Percentiles rank a stretch among this genome's conserved stretches.
Evolutionary conservation across 257 asterid species (phyloP).

Genomic region (Nicotiana tomentosiformis): DNA sequence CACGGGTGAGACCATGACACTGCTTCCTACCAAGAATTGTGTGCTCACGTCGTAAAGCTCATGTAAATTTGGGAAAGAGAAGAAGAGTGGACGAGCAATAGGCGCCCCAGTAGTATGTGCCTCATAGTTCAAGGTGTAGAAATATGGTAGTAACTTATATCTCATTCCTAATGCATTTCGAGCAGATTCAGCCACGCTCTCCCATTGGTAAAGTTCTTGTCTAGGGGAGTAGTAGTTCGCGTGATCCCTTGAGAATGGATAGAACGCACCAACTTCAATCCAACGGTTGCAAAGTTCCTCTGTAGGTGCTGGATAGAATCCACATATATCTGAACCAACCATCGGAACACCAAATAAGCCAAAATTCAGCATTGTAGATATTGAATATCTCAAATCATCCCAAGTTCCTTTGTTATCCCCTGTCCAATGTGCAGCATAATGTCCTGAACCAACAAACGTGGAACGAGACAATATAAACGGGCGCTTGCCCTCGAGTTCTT

Average conservation of each 20-base stretch:
- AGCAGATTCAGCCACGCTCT: constrained; percentile 56
- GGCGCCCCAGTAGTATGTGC: constrained; percentile 52
- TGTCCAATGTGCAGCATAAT: constrained; percentile 92
- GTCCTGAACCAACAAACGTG: constrained; percentile 83
- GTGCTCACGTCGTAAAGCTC: constrained; percentile 39
- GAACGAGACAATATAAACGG: constrained; percentile 88
- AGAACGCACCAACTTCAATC: constrained; percentile 73
- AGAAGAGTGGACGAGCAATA: constrained; percentile 60
- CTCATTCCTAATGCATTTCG: constrained; percentile 50
- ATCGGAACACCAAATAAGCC: constrained; percentile 88
- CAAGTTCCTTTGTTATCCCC: constrained; percentile 91
- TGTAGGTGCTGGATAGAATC: constrained; percentile 53
- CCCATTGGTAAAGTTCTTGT: constrained; percentile 61
- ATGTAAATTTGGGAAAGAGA: constrained; percentile 45
- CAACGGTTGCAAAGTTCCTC: constrained; percentile 95
- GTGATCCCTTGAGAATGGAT: constrained; percentile 68
- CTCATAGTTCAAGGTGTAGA: constrained; percentile 55
- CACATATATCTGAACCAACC: constrained; percentile 98
- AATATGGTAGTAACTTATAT: constrained; percentile 48
- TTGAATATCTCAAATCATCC: constrained; percentile 69
- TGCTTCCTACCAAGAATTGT: constrained; percentile 51
- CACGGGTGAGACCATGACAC: constrained; percentile 58
- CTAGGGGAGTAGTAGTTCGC: constrained; percentile 18
- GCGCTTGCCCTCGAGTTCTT: constrained; percentile 46
- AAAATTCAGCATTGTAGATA: constrained; percentile 62